Conservation (phyloP, 164 flowering plant species). For the Protea cynaroides region DNA sequence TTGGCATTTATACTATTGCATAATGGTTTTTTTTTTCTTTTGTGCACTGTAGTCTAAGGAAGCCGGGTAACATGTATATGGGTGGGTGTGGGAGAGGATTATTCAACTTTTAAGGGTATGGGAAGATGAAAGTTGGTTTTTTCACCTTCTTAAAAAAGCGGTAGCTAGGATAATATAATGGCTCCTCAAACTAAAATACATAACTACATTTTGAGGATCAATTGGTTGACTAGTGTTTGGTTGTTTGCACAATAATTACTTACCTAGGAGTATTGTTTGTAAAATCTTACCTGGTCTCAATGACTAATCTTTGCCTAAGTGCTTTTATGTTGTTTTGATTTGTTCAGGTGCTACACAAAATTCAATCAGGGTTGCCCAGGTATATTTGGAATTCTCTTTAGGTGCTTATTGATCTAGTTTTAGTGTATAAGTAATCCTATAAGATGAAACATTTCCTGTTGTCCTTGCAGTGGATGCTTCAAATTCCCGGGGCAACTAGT, state of each 20-base stretch:
- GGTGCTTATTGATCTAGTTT: not conserved
- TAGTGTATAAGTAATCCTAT: not conserved
- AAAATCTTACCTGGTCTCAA: not conserved
- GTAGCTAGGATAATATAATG: too few relatives aligned
- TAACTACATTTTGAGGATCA: too few relatives aligned
- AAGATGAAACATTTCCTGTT: constrained; percentile 4
- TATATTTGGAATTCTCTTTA: constrained; percentile 14
- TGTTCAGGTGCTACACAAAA: constrained; percentile 90
- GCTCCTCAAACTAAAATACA: too few relatives aligned
- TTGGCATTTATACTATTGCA: not conserved
- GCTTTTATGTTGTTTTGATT: constrained; percentile 7
- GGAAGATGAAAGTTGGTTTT: too few relatives aligned
- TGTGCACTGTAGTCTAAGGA: too few relatives aligned
- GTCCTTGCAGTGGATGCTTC: constrained; percentile 89
- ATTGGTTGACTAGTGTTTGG: too few relatives aligned
- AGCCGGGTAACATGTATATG: too few relatives aligned
- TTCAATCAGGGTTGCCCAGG: constrained; percentile 93
- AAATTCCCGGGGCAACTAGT: constrained; percentile 87
- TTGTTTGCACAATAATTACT: too few relatives aligned
- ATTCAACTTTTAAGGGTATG: too few relatives aligned
- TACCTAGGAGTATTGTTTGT: too few relatives aligned
- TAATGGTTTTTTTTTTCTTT: not conserved
- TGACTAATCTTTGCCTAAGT: not conserved
- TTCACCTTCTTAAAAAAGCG: too few relatives aligned
- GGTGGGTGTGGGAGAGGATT: too few relatives aligned